Evolutionary conservation across 2,329 filamentous ascomycete genomes (phyloP).

Genomic region (Paecilomyces niveus): DNA sequence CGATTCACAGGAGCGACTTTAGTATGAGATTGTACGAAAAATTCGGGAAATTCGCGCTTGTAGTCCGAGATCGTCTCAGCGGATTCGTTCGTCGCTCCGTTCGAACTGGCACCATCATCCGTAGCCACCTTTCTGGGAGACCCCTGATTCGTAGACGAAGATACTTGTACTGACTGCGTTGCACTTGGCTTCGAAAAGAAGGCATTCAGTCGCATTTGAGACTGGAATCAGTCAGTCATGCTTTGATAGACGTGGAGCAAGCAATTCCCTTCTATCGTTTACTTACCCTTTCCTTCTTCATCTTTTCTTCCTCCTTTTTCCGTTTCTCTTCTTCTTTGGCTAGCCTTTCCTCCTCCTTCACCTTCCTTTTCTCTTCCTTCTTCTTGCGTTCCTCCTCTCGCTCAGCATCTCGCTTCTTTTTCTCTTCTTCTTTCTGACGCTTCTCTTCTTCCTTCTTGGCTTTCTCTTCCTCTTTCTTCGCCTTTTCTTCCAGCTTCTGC

Average conservation of each 20-base stretch:
- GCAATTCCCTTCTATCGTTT: neutral
- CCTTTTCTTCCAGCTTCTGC: slow-evolving; percentile 26
- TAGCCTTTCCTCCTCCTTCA: slow-evolving; percentile 32
- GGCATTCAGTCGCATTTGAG: slow-evolving; percentile 44
- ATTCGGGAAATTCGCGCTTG: slow-evolving; percentile 68
- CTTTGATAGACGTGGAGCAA: slow-evolving; percentile 4
- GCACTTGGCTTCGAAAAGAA: slow-evolving; percentile 41
- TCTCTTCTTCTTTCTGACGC: slow-evolving; percentile 42
- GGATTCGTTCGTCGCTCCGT: slow-evolving; percentile 11
- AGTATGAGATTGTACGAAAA: slow-evolving; percentile 69
- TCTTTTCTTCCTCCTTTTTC: slow-evolving; percentile 42
- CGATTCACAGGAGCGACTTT: slow-evolving; percentile 55
- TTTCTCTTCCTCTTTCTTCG: slow-evolving; percentile 23
- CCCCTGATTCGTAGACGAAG: slow-evolving; percentile 11
- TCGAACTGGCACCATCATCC: slow-evolving; percentile 4
- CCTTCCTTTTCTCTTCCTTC: slow-evolving; percentile 39
- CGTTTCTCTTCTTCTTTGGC: slow-evolving; percentile 38
- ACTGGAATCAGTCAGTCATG: slow-evolving; percentile 27
- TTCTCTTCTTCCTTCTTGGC: slow-evolving; percentile 32
- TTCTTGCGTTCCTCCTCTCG: slow-evolving; percentile 39
- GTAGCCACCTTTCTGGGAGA: slow-evolving; percentile 10
- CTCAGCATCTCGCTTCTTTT: slow-evolving; percentile 37
- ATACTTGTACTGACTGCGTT: slow-evolving; percentile 15
- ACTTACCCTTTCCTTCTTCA: slow-evolving; percentile 42
- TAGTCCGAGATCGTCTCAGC: slow-evolving; percentile 47